phyloP scores from a whole-genome alignment of 2,329 filamentous ascomycete genomes.

The Cryoendolithus antarcticus region DNA sequence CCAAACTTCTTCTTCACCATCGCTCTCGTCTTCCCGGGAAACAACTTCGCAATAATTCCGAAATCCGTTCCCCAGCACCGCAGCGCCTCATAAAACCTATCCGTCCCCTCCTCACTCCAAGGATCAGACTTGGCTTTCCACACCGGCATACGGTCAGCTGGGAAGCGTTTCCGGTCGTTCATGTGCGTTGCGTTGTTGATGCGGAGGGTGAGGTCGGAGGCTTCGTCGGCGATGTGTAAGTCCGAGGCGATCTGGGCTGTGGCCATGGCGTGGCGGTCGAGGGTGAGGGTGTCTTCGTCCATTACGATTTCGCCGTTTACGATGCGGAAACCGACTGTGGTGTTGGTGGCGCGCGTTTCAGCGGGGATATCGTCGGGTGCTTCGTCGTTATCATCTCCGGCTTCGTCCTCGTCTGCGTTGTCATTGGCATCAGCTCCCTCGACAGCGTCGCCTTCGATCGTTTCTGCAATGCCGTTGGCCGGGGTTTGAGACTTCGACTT shows the following conservation, averaged over 20 bases:
- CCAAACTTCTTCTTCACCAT: slow-evolving; percentile 76
- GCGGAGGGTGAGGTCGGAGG: slow-evolving; percentile 59
- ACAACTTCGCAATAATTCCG: slow-evolving; percentile 64
- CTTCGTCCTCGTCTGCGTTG: slow-evolving; percentile 4
- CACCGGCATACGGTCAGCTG: slow-evolving; percentile 30
- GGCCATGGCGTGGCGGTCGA: slow-evolving; percentile 56
- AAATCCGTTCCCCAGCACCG: slow-evolving; percentile 74
- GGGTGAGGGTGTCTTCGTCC: slow-evolving; percentile 53
- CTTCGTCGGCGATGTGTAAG: slow-evolving; percentile 49
- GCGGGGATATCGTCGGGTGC: slow-evolving; percentile 1
- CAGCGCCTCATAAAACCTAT: slow-evolving; percentile 63
- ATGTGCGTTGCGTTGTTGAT: slow-evolving; percentile 59
- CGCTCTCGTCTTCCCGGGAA: slow-evolving; percentile 56
- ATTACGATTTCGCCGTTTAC: slow-evolving; percentile 63
- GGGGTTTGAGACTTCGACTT: too few species aligned
- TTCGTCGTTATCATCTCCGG: slow-evolving; percentile 2
- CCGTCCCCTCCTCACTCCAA: slow-evolving; percentile 61
- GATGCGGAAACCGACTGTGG: slow-evolving; percentile 37
- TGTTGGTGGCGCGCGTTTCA: slow-evolving; percentile 4
- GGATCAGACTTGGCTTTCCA: slow-evolving; percentile 43
- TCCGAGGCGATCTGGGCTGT: slow-evolving; percentile 43
- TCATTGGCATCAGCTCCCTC: slow-evolving; percentile 3
- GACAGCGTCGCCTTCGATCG: slow-evolving; percentile 10
- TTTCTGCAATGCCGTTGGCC: slow-evolving; percentile 1
- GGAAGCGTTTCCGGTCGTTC: slow-evolving; percentile 43